These are phyloP conservation scores for Pyrenophora tritici-repentis DNA, from an alignment of 2,329 filamentous ascomycete genomes.

Conservation along the genomic window DNA sequence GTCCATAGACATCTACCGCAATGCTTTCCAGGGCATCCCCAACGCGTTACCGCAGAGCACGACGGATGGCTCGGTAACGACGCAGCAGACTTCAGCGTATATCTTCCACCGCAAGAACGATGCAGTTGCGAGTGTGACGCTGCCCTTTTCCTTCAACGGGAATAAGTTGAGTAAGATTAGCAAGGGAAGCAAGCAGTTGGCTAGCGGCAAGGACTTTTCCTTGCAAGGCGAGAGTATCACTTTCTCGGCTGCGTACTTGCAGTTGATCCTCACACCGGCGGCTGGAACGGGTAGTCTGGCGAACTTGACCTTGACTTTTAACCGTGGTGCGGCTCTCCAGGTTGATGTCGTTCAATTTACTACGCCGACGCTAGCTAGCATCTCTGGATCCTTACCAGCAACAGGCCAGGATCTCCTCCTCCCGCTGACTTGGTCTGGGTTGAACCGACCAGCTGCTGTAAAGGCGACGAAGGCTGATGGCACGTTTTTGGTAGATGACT, in stretches of 20 bases:
- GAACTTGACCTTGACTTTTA: conserved; percentile 60
- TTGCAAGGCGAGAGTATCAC: conserved; percentile 53
- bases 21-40: conserved; percentile 49
- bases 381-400: conserved; percentile 39
- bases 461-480: conserved; percentile 57
- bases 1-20: conserved; percentile 55
- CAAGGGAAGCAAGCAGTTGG: conserved; percentile 46
- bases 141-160: conserved; percentile 60
- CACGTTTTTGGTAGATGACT: conserved; percentile 59
- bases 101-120: conserved; percentile 58
- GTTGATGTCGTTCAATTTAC: conserved; percentile 61
- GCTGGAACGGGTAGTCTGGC: conserved; percentile 54
- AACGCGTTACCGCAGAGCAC: conserved; percentile 62
- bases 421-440: conserved; percentile 59
- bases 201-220: conserved; percentile 53
- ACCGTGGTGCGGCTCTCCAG: conserved; percentile 53
- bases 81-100: conserved; percentile 59
- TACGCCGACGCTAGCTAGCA: conserved; percentile 42
- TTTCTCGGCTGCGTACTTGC: conserved; percentile 55
- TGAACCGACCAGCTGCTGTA: conserved; percentile 57
- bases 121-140: conserved; percentile 48
- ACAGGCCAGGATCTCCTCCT: conserved; percentile 53
- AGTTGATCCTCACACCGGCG: conserved; percentile 50
- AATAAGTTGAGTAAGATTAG: conserved; percentile 54
- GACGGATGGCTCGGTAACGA: conserved; percentile 52